A percentile compares a stretch with the other conserved stretches of the same genome.
Conservation (phyloP, 148 eudicot genomes). For the Cornus kousa region DNA sequence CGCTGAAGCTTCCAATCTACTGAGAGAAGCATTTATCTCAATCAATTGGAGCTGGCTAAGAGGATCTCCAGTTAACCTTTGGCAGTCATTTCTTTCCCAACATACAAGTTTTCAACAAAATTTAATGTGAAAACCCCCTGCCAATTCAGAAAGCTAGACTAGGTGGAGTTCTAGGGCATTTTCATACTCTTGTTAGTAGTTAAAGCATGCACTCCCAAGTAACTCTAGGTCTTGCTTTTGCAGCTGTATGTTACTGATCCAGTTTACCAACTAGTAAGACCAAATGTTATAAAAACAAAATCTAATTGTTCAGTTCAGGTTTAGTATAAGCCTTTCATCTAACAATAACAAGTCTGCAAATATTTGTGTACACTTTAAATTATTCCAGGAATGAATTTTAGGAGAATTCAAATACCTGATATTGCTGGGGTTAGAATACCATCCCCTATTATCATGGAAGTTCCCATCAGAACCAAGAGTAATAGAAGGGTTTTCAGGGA, state of each 20-base stretch:
- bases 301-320: no score
- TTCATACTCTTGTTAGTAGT: not conserved
- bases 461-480: conserved; percentile 82
- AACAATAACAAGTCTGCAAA: not conserved
- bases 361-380: not conserved
- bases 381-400: not conserved
- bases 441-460: conserved; percentile 93
- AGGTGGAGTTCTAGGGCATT: not conserved
- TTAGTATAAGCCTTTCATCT: not conserved
- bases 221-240: not conserved
- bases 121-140: not conserved
- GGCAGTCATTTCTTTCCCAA: not conserved
- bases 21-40: no score
- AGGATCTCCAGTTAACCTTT: not conserved
- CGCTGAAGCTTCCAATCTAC: not conserved
- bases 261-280: no score
- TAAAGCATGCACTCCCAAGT: not conserved
- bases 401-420: conserved; percentile 56
- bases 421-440: conserved; percentile 97
- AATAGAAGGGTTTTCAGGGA: conserved; percentile 63
- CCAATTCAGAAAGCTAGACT: not conserved
- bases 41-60: no score
- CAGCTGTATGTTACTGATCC: not conserved
- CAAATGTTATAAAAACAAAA: no score
- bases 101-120: not conserved